Conservation (phyloP, 345 rosid genomes). For the Citrus trifoliata region DNA sequence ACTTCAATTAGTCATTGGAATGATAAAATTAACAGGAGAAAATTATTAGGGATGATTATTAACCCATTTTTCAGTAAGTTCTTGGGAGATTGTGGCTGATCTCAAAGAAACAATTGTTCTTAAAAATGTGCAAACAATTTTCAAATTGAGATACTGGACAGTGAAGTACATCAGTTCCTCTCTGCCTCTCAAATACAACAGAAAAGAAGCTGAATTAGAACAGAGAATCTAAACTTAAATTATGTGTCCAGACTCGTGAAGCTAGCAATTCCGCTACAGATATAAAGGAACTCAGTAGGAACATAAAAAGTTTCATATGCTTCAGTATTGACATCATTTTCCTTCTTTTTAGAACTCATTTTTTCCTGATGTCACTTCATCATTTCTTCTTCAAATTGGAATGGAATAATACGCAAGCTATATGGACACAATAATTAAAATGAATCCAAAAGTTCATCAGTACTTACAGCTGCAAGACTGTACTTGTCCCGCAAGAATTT, state of each 20-base stretch:
- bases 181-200: not conserved
- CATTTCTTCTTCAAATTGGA: too few relatives aligned
- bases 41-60: not conserved
- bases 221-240: not conserved
- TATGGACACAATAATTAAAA: not conserved
- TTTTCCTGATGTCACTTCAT: too few relatives aligned
- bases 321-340: too few relatives aligned
- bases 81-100: not conserved
- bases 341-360: too few relatives aligned
- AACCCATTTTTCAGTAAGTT: not conserved
- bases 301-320: too few relatives aligned
- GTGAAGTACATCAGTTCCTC: not conserved
- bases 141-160: not conserved
- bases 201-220: not conserved
- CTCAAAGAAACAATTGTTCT: not conserved
- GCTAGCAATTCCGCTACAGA: not conserved
- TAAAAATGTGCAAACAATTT: not conserved
- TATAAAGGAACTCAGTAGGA: too few relatives aligned
- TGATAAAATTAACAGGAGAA: not conserved
- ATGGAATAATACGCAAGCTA: too few relatives aligned
- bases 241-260: not conserved
- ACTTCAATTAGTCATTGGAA: constrained; percentile 2
- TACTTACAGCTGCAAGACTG: constrained; percentile 96
- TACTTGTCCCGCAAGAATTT: constrained; percentile 70
- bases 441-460: not conserved